Conservation (phyloP, 345 rosid genomes). For the Lepidium didymum region DNA sequence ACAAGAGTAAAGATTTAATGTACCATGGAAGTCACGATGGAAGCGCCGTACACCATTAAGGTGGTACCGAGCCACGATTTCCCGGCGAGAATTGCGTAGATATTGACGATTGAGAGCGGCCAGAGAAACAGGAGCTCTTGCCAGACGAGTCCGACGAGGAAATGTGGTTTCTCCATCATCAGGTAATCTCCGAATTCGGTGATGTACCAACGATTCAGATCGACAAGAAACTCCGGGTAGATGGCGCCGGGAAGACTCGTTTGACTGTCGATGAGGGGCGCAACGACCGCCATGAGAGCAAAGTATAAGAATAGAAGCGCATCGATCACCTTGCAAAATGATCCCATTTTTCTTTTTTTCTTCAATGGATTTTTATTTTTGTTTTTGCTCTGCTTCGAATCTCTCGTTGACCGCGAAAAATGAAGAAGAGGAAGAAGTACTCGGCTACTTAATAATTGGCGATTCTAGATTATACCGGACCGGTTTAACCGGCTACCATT, state of each 20-base stretch:
- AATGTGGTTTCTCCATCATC: slow-evolving; percentile 51
- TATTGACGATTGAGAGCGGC: slow-evolving; percentile 60
- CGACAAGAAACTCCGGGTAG: slow-evolving; percentile 45
- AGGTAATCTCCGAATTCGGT: slow-evolving; percentile 48
- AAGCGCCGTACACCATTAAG: slow-evolving; percentile 62
- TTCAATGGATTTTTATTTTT: not conserved
- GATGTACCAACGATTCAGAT: slow-evolving; percentile 36
- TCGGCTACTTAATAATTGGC: not conserved
- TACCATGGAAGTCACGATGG: slow-evolving; percentile 64
- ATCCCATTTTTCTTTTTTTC: slow-evolving; percentile 35
- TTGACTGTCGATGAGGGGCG: slow-evolving; percentile 55
- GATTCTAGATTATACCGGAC: not conserved
- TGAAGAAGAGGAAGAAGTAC: not conserved
- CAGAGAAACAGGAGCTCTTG: slow-evolving; percentile 55
- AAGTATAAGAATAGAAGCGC: slow-evolving; percentile 48
- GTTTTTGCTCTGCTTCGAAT: not conserved
- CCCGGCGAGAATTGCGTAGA: slow-evolving; percentile 42
- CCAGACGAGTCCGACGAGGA: slow-evolving; percentile 62
- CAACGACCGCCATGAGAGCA: slow-evolving; percentile 35
- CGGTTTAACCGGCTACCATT: not conserved
- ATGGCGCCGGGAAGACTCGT: slow-evolving; percentile 31
- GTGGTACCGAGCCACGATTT: slow-evolving; percentile 60
- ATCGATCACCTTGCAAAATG: slow-evolving; percentile 44
- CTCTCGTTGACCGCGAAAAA: slow-evolving; percentile 6
- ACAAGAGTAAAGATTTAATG: not conserved